Evolutionary conservation across 441 rosid genomes (phyloP).

Genomic region (Arabidopsis lyrata): DNA sequence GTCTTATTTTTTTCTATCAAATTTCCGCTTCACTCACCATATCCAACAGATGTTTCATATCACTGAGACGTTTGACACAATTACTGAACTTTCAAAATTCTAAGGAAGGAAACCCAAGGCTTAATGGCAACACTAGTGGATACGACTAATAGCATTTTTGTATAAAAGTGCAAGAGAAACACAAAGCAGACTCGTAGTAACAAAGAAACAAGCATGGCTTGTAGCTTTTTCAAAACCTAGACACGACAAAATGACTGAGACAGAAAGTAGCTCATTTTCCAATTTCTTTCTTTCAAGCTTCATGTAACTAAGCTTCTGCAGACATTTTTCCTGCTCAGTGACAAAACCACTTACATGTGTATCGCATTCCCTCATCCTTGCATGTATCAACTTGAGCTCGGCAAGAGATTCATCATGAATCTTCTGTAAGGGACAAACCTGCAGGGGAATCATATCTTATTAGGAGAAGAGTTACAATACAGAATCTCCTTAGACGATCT

Average conservation of each 20-base stretch:
- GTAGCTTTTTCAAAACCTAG: neutral
- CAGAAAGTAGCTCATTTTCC: conserved; percentile 91
- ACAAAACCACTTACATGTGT: conserved; percentile 77
- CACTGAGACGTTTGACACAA: neutral
- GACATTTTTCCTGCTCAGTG: conserved; percentile 76
- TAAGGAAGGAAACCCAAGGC: neutral
- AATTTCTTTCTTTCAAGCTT: conserved; percentile 92
- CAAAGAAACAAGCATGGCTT: neutral
- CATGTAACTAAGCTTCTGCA: conserved; percentile 72
- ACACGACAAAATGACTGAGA: neutral
- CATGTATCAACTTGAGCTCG: conserved; percentile 73
- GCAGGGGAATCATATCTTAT: conserved; percentile 44
- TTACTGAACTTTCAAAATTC: neutral
- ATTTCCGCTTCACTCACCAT: too few species aligned
- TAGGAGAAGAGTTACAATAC: too few species aligned
- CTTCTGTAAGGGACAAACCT: conserved; percentile 69
- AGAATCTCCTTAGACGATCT: too few species aligned
- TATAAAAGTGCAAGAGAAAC: neutral
- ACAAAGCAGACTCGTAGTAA: neutral
- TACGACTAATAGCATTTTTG: too few species aligned
- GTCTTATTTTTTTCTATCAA: too few species aligned
- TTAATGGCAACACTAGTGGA: conserved; percentile 3
- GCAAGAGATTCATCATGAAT: conserved; percentile 71
- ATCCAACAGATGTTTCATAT: too few species aligned
- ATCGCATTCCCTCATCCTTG: conserved; percentile 94